Conservation (phyloP, 164 flowering plant genomes). For the Vitis cinerea region DNA sequence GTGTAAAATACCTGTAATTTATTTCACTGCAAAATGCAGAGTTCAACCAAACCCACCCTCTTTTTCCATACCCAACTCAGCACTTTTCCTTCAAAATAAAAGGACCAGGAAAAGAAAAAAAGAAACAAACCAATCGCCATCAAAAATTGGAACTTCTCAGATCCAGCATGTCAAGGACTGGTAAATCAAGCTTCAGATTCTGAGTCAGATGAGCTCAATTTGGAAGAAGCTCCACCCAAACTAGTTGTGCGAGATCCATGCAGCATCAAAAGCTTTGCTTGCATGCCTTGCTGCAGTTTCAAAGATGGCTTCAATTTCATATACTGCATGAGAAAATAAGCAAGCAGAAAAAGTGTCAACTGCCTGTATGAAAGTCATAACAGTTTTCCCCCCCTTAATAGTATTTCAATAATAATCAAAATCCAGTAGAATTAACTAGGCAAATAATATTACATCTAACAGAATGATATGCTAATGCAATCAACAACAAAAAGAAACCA, state of each 20-base stretch:
- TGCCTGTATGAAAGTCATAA: too few species aligned
- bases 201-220: conserved; percentile 44
- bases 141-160: conserved; percentile 27
- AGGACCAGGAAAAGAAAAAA: background rate
- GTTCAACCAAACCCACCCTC: conserved; percentile 21
- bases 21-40: conserved; percentile 44
- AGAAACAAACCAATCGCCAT: conserved; percentile 32
- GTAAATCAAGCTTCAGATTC: conserved; percentile 37
- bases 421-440: too few species aligned
- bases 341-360: background rate
- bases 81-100: conserved; percentile 29
- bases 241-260: conserved; percentile 21
- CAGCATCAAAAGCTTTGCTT: conserved; percentile 26
- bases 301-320: conserved; percentile 37
- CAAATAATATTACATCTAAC: too few species aligned
- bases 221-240: conserved; percentile 28
- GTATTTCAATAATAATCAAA: too few species aligned
- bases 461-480: too few species aligned
- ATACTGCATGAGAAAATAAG: conserved; percentile 39
- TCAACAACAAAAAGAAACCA: too few species aligned
- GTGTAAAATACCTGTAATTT: conserved; percentile 24
- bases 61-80: conserved; percentile 17
- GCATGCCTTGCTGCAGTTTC: conserved; percentile 27
- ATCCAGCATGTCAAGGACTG: conserved; percentile 8
- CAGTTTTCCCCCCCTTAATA: too few species aligned